Evolutionary conservation across 208 protist genomes (phyloP).

Genomic region (Wallacemonas sp.): DNA sequence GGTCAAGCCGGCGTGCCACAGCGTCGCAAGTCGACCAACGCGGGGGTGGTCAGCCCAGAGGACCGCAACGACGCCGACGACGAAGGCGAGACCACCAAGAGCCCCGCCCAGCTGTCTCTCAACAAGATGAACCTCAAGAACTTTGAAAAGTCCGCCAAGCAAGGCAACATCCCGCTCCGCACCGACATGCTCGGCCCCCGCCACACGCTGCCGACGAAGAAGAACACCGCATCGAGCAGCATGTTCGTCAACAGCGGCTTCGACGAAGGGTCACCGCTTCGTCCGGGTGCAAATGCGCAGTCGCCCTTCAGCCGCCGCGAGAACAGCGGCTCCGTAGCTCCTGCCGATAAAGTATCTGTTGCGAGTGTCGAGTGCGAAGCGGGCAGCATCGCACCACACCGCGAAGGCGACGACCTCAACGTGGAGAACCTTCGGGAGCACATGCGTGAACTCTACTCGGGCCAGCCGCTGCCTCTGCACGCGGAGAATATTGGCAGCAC

Average conservation of each 20-base stretch:
- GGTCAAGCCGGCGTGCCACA: background rate
- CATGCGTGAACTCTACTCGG: conserved; percentile 43
- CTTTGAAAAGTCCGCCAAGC: conserved; percentile 35
- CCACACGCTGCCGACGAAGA: background rate
- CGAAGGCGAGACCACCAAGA: conserved; percentile 8
- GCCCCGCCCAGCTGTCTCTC: conserved; percentile 32
- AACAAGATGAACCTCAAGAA: conserved; percentile 45
- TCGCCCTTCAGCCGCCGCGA: conserved; percentile 4
- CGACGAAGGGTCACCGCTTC: conserved; percentile 8
- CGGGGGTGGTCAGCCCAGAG: background rate
- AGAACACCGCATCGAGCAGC: conserved; percentile 7
- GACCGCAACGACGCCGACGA: background rate
- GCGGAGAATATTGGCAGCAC: conserved; percentile 33
- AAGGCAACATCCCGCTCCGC: conserved; percentile 41
- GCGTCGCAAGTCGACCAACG: background rate
- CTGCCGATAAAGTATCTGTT: conserved; percentile 32
- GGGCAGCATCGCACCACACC: conserved; percentile 21
- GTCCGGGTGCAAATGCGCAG: background rate
- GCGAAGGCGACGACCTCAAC: conserved; percentile 42
- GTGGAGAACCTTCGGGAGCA: conserved; percentile 49
- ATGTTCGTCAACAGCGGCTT: conserved; percentile 18
- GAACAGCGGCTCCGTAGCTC: background rate
- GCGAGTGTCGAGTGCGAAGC: conserved; percentile 36
- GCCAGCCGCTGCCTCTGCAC: conserved; percentile 30
- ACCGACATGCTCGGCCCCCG: conserved; percentile 30